Base-by-base conservation (phyloP, 768 basidiomycete species). In the Termitomyces sp. region DNA sequence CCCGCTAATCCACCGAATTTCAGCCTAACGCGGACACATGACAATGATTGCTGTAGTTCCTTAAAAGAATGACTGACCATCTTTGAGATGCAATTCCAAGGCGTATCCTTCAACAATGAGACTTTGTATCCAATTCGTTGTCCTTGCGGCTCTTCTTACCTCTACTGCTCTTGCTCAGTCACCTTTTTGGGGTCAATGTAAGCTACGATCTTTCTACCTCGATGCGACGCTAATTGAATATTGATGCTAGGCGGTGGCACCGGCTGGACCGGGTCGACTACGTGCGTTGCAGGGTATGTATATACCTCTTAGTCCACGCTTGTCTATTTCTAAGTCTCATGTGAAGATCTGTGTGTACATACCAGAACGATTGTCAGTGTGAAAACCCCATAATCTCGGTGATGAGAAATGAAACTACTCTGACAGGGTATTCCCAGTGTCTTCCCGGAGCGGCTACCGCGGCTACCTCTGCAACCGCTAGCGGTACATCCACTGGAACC, bases 391-490 rank as follows among this genome's bases (percentile, higher is more conserved):
- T 16, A 29, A 12, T 24, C 18, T 31, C 34, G 13, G 6, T 24
- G 47, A 26, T 41, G 29, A 26, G n/a, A 44, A 37, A 9, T 46
- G 18, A 29, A 32, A n/a, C 22, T 27, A 51, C 14, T n/a, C 46
- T n/a, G 13, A 16, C 37, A 79, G 78, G 63, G 51, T 79, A 75
- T 53, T 71, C 64, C 48, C 77, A 80, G 56, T 79, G 77, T 61
- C 32, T 76, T 46, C 69, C 76, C 0, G 65, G 64, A 48, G 7
- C n/a, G 4, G 5, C 44, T 39, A 29, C 54, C 5, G 18, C 31
- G 9, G 20, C 44, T 5, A 29, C 54, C 5, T 55, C 46, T 18
- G 2, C 46, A 6, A 32, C 46, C 1, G 18, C 42, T 18, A 43
- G 37, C 22, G 7, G 6, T 12, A 37, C 46, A 36, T 20, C 67